Evolutionary conservation across 495 filamentous ascomycete species (phyloP), one percentile per base, ranked within the genome.

Genomic region (Cairneyella variabilis): DNA sequence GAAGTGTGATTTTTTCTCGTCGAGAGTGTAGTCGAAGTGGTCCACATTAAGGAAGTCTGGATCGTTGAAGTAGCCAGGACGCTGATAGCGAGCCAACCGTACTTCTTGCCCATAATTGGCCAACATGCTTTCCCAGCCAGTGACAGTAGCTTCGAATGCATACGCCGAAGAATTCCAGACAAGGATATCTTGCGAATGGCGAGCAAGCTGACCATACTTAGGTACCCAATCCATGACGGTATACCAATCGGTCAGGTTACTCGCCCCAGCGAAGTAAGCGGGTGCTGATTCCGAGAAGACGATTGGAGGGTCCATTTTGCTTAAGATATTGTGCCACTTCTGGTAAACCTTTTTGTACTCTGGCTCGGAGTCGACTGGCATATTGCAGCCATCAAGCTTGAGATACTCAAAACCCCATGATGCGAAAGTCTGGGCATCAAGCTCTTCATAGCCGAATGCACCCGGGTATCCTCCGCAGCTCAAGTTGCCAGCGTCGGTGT

Each of bases 321-420:
- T 43, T 11, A 58, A 22, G 22, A 57, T 53, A 2, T 46, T 25
- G 22, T 51, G 50, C 59, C 54, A 57, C 11, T 51, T 11, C 3
- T 50, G 39, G 23, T 57, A 57, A 2, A 58, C 46, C 11, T 34
- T 41, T 26, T 53, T 54, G 32, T 57, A 57, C 16, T 48, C 49
- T 8, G 44, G 1, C 26, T 57, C 53, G 4, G 44, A 51, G 17
- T 34, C 38, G 0, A 38, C 43, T 9, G 45, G 47, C 57, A 60
- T 54, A 45, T 59, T 60, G 37, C 63, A 65, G 39, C 65, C 66
- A 58, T 69, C 66, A 23, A 70, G 60, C 51, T 69, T 71, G 48
- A 70, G 51, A 43, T 66, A 70, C 22, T 64, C 66, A 40, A 72
- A 61, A 1, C 66, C 68, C 66, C 68, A 71, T 10, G 49, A 47